These are phyloP conservation scores for Spathaspora hagerdaliae DNA, from an alignment of 805 yeast genomes.

Conservation along the genomic window DNA sequence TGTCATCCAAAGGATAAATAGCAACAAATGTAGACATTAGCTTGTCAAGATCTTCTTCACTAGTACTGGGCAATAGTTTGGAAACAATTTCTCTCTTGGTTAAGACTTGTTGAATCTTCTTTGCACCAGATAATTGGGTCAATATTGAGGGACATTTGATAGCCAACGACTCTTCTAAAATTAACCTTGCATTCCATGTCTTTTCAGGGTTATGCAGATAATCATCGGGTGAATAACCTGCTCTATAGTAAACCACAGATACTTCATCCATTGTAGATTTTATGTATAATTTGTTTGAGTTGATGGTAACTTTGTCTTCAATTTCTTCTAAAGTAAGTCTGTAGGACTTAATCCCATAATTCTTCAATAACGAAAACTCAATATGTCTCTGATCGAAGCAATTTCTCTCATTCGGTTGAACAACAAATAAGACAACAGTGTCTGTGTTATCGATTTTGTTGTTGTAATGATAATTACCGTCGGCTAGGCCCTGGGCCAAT, in stretches of 20 bases:
- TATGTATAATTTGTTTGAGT: conserved; percentile 47
- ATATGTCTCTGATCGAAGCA: conserved; percentile 86
- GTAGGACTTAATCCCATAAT: conserved; percentile 54
- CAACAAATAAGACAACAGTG: conserved; percentile 67
- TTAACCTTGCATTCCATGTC: conserved; percentile 76
- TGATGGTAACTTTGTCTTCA: conserved; percentile 36
- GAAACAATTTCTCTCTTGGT: conserved; percentile 51
- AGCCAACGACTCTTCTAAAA: conserved; percentile 71
- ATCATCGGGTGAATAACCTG: conserved; percentile 86
- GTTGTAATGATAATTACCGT: conserved; percentile 59
- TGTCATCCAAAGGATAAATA: conserved; percentile 80
- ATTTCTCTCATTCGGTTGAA: conserved; percentile 83
- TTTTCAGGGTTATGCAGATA: conserved; percentile 49
- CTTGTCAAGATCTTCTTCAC: conserved; percentile 21
- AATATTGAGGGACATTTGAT: conserved; percentile 88
- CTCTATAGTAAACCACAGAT: conserved; percentile 83
- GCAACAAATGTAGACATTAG: conserved; percentile 70
- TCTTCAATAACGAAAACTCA: conserved; percentile 62
- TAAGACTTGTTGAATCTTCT: conserved; percentile 87
- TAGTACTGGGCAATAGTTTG: conserved; percentile 40
- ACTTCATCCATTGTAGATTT: conserved; percentile 62
- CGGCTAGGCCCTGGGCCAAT: conserved; percentile 66
- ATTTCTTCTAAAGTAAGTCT: conserved; percentile 69
- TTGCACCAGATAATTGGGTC: conserved; percentile 90
- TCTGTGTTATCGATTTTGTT: conserved; percentile 20